phyloP scores from a whole-genome alignment of 192 early-diverging fungal genomes.

The Backusella circina region DNA sequence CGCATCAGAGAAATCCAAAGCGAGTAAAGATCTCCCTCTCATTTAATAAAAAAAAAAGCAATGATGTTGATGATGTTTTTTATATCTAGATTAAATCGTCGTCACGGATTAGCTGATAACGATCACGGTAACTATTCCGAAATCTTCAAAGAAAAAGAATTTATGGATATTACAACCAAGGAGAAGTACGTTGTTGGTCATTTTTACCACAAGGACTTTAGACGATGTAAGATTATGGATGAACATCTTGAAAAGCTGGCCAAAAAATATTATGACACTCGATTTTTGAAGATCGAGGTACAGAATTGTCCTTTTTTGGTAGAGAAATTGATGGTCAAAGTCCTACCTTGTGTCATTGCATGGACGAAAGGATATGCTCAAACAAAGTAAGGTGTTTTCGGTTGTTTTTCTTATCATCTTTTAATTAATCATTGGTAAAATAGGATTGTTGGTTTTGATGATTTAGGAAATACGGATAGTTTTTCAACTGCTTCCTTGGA shows the following conservation, averaged over 20 bases:
- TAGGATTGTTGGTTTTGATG: constrained; percentile 91
- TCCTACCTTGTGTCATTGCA: constrained; percentile 85
- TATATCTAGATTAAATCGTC: constrained; percentile 55
- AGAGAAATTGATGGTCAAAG: constrained; percentile 78
- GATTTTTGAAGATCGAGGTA: constrained; percentile 87
- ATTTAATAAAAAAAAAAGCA: neutral
- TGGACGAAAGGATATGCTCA: constrained; percentile 67
- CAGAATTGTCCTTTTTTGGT: constrained; percentile 90
- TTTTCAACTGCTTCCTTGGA: constrained; percentile 81
- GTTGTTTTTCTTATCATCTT: neutral
- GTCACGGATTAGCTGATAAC: constrained; percentile 56
- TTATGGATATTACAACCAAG: constrained; percentile 75
- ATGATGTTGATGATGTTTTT: neutral
- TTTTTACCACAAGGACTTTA: constrained; percentile 92
- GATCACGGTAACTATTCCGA: constrained; percentile 77
- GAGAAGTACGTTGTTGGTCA: constrained; percentile 75
- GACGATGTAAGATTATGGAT: constrained; percentile 91
- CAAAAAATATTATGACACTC: constrained; percentile 75
- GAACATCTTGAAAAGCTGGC: constrained; percentile 80
- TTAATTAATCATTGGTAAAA: neutral
- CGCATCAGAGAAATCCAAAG: constrained; percentile 80
- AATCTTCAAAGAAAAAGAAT: constrained; percentile 76
- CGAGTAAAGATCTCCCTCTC: constrained; percentile 61
- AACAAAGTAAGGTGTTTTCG: constrained; percentile 24
- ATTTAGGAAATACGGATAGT: constrained; percentile 81